phyloP scores from a whole-genome alignment of 1,284 basidiomycete genomes.

The Cerioporus squamosus region DNA sequence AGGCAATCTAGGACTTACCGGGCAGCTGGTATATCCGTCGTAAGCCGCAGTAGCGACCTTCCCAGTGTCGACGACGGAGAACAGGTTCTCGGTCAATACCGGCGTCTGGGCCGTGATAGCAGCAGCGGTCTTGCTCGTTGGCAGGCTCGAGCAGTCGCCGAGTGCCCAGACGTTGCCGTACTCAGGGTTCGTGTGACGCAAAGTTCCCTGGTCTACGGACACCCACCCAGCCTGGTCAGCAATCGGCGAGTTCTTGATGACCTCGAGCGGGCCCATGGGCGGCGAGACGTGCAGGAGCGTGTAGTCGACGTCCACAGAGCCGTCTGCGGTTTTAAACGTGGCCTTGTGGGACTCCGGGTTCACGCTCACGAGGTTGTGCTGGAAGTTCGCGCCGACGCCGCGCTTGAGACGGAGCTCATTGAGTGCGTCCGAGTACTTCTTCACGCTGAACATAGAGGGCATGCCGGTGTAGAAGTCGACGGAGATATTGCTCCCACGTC shows the following conservation, averaged over 20 bases:
- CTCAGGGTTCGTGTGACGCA: slow-evolving; percentile 83
- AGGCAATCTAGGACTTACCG: slow-evolving; percentile 49
- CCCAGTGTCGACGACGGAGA: slow-evolving; percentile 74
- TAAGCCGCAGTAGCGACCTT: slow-evolving; percentile 71
- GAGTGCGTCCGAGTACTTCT: slow-evolving; percentile 91
- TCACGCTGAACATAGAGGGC: slow-evolving; percentile 91
- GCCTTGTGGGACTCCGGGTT: slow-evolving; percentile 75
- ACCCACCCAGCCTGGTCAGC: slow-evolving; percentile 89
- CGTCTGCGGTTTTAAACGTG: slow-evolving; percentile 81
- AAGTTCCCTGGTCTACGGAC: slow-evolving; percentile 79
- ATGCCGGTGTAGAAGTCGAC: slow-evolving; percentile 92
- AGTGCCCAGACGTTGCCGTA: slow-evolving; percentile 87
- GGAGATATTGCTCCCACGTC: slow-evolving; percentile 62
- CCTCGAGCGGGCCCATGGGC: slow-evolving; percentile 87
- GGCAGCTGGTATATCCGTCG: slow-evolving; percentile 87
- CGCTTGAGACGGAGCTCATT: slow-evolving; percentile 81
- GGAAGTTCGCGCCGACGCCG: slow-evolving; percentile 80
- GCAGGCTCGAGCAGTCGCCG: slow-evolving; percentile 90
- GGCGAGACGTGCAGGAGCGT: slow-evolving; percentile 89
- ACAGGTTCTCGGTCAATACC: slow-evolving; percentile 91
- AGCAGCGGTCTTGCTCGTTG: slow-evolving; percentile 96
- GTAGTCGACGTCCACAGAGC: slow-evolving; percentile 74
- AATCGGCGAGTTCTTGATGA: slow-evolving; percentile 81
- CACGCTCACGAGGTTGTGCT: slow-evolving; percentile 84
- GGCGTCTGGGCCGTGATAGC: slow-evolving; percentile 93